Base-by-base conservation (phyloP, 2,329 filamentous ascomycete genomes). In the Pseudogymnoascus sp. region DNA sequence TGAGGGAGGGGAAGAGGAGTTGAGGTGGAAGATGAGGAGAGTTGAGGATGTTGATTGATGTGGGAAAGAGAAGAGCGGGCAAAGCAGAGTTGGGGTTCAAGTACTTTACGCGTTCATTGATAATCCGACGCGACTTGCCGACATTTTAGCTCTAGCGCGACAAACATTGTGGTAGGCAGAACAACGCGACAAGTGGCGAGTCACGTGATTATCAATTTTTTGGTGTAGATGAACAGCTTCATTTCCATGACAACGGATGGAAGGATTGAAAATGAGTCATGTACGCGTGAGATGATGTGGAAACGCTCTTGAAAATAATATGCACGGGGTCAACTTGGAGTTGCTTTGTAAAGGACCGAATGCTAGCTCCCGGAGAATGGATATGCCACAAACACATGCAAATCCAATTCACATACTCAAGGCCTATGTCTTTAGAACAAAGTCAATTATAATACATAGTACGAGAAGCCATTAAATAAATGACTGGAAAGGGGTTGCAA, bases 61-160 rank as follows among this genome's bases (percentile, higher is more conserved):
- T 60, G 42, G 61, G 37, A 60, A 43, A 43, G 53, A 60, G 53
- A 60, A 60, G 61, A 56, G 46, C 7, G 28, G 49, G 46, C 37
- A 53, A 61, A 37, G 28, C 40, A 43, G 38, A 63, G 36, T 49
- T 43, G 46, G 40, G 53, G 56, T 37, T 60, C 49, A 63, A 61
- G 62, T 62, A 63, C 62, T 63, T 63, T 63, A 63, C 62, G 62
- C 62, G 62, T 61, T 60, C 59, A 31, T 37, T 42, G 59, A 60
- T 60, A 60, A 60, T 38, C 37, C 59, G 59, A 62, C 60, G 37
- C 60, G 60, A 42, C 37, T 62, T 60, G 38, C 59, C 38, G 34
- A 60, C 59, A 38, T 38, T 38, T 37, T 42, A 42, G 59, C 31
- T n/a, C 59, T 60, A 60, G 59, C 59, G 59, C 59, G 59, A 60